Percentiles rank a stretch among this genome's conserved stretches.
These are phyloP conservation scores for Urtica urens DNA, from an alignment of 306 rosid genomes.

Conservation along the genomic window DNA sequence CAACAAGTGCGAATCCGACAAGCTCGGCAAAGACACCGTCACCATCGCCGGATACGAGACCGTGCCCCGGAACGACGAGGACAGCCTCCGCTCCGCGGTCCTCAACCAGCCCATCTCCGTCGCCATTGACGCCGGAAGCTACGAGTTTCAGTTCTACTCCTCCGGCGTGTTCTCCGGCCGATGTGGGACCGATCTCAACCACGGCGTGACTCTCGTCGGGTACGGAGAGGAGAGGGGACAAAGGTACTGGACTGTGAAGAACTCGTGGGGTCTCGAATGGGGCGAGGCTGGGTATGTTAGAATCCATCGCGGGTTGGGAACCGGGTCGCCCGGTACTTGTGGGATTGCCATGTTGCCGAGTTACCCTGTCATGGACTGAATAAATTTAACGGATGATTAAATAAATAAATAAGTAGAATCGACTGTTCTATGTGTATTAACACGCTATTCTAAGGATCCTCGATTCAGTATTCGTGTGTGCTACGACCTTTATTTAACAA, in stretches of 20 bases:
- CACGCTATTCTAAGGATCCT: too few relatives aligned
- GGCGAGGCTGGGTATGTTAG: slow-evolving; percentile 61
- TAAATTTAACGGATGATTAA: slow-evolving; percentile 5
- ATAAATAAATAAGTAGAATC: too few relatives aligned
- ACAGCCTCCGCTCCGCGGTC: slow-evolving; percentile 42
- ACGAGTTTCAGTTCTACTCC: slow-evolving; percentile 48
- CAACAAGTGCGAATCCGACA: slow-evolving; percentile 24
- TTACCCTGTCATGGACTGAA: slow-evolving; percentile 44
- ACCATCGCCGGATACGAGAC: slow-evolving; percentile 39
- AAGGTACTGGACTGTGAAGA: slow-evolving; percentile 63
- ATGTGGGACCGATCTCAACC: slow-evolving; percentile 54
- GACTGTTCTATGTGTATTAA: too few relatives aligned
- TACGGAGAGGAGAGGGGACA: slow-evolving; percentile 37
- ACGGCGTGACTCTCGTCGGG: slow-evolving; percentile 56
- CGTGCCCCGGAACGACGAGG: slow-evolving; percentile 42
- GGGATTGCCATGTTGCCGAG: slow-evolving; percentile 65
- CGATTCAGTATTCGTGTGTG: too few relatives aligned
- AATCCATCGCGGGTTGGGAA: slow-evolving; percentile 18
- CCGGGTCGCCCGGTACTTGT: slow-evolving; percentile 41
- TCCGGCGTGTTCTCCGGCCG: slow-evolving; percentile 36
- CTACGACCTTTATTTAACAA: too few relatives aligned
- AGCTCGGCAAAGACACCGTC: slow-evolving; percentile 13
- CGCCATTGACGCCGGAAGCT: slow-evolving; percentile 45
- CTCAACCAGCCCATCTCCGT: slow-evolving; percentile 59
- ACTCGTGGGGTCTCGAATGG: slow-evolving; percentile 61